Evolutionary conservation across 306 rosid genomes (phyloP), one percentile per base, ranked within the genome.

Genomic region (Casuarina equisetifolia): DNA sequence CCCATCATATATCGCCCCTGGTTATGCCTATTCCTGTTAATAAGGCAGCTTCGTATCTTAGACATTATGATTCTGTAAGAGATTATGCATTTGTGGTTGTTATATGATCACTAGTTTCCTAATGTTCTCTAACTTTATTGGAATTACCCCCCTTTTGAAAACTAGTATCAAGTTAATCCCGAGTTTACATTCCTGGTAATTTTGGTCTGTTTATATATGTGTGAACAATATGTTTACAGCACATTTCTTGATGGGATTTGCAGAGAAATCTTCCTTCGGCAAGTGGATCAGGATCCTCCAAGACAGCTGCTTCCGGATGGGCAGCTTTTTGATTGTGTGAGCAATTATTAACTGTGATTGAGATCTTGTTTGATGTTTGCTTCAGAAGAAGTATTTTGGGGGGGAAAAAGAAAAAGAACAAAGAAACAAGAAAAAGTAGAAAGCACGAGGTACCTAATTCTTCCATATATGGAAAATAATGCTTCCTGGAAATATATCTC

Each of bases 321-420:
- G 98, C 98, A 17, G 98, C 98, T 63, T 94, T 94, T 88, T 92
- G 92, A 94, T 79, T 85, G 79, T 83, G 76, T 74, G 86, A 84
- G 84, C 82, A 79, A 79, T 83, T 79, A 77, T 73, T 84, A 69
- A 82, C 83, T 73, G 70, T 48, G 69, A 42, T 75, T 66, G 89
- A 86, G 89, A 81, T 87, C 68, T 83, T 86, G 52, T 69, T 87
- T 76, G 82, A 76, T 75, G 72, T 79, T 58, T 73, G 72, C 73
- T 69, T 48, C 51, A 9, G 51, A 48, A 48, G 51, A 48, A 48
- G 51, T 48, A 48, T 48, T 48, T 48, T 25, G 32, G 32, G 32
- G 32, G 32, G 80, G 53, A 48, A 35, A 35, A 79, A 79, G 64
- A 55, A 55, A 70, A 74, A 62, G 42, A 63, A 25, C 15, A 25